Evolutionary conservation across 2,329 filamentous ascomycete genomes (phyloP), one percentile per base, ranked within the genome.

Genomic region (Colletotrichum shisoi): DNA sequence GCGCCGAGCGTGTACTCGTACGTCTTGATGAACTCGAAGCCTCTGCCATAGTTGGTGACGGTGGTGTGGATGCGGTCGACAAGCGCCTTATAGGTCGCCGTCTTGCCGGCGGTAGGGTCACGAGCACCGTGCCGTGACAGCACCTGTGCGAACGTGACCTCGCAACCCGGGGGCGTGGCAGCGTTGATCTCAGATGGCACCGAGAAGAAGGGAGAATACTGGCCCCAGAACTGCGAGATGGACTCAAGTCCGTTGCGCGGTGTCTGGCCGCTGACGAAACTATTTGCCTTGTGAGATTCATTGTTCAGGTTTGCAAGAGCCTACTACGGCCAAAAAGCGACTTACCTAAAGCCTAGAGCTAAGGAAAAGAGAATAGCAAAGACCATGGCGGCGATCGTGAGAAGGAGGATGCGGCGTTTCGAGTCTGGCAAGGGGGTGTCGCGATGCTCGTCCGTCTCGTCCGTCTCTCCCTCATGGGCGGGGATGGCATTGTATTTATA

Each of bases 41-140:
- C 83, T 40, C 82, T 81, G 8, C 84, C 84, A 73, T 91, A 94
- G 21, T 81, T 78, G 1, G 82, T 83, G 11, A 82, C 82, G 44
- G 73, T 75, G 51, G 75, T 76, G 68, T 94, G 88, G 68, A 97
- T 90, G 54, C 85, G 85, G 34, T 83, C 75, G 60, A 97, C 82
- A 9, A 91, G 83, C 5, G 80, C 77, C 45, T 82, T 83, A 78
- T 96, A 97, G 7, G 77, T 74, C 12, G 76, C 74, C 0, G 88
- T 86, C 80, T 94, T 96, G 70, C 81, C 80, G 12, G 79, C 73
- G 0, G 93, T 96, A 1, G 94, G 94, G 74, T 92, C 91, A 59
- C 94, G 87, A 44, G 92, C 91, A 54, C 93, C 94, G 75, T 97
- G 94, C 2, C 94, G 88, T 24, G 92, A 93, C 54, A 97, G 84